Percentiles rank a stretch among this genome's conserved stretches.
These are phyloP conservation scores for Amylocarpus encephaloides DNA, from an alignment of 2,329 filamentous ascomycete species.

Conservation along the genomic window DNA sequence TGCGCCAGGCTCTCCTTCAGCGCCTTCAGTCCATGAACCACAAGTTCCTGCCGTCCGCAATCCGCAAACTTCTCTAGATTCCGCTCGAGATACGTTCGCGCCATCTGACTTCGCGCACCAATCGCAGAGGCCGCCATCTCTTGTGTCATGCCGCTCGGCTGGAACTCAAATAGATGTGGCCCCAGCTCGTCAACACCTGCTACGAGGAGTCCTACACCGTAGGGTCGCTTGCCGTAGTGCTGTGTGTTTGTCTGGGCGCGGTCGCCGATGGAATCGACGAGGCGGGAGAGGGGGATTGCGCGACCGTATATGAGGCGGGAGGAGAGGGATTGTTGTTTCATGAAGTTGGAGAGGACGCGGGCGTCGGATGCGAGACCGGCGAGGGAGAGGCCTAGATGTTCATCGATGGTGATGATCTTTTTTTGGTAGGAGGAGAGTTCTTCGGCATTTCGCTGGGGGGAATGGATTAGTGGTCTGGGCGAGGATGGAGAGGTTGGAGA, in stretches of 20 bases:
- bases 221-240: conserved; percentile 92
- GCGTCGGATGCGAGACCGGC: conserved; percentile 96
- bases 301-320: conserved; percentile 95
- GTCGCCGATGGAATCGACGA: conserved; percentile 88
- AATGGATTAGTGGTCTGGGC: neutral
- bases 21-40: conserved; percentile 83
- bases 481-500: conserved; percentile 1
- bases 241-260: conserved; percentile 98
- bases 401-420: conserved; percentile 95
- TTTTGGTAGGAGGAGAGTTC: conserved; percentile 99
- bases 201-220: conserved; percentile 88
- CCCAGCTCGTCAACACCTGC: conserved; percentile 91
- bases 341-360: conserved; percentile 99
- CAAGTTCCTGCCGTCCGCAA: conserved; percentile 74
- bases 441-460: conserved; percentile 92
- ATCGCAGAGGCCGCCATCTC: conserved; percentile 97
- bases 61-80: conserved; percentile 78
- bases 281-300: conserved; percentile 80
- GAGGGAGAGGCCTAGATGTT: conserved; percentile 91
- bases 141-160: conserved; percentile 90
- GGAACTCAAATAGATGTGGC: conserved; percentile 97
- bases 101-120: conserved; percentile 94
- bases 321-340: conserved; percentile 97
- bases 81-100: conserved; percentile 90
- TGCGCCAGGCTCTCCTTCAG: conserved; percentile 94